Evolutionary conservation across 805 yeast genomes (phyloP), one percentile per base, ranked within the genome.

Genomic region (Saturnispora bothae): DNA sequence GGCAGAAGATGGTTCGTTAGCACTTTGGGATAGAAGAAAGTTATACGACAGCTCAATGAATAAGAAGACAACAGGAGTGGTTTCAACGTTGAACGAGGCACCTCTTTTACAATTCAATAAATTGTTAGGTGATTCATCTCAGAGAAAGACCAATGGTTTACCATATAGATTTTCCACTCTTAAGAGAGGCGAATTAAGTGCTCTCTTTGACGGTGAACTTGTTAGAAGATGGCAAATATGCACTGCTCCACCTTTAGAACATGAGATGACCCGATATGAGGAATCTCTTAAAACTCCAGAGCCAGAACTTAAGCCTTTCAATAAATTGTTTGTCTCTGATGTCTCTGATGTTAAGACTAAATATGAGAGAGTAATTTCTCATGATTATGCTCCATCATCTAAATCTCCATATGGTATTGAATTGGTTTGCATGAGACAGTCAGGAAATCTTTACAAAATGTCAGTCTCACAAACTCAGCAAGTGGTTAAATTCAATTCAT

Each of bases 391-490:
- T n/a, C 76, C 78, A 1, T 75, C 71, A 40, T 43, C 59, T 3
- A 39, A 51, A 5, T 61, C 73, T 2, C 59, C 54, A n/a, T 68
- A 76, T 17, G 70, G 74, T 1, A 69, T 82, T 7, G 76, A 79
- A 48, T 66, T 83, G 41, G 75, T 88, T 21, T 86, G 96, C 56
- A 80, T 88, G 81, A 66, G 96, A 46, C 94, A 84, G 50, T 82
- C 94, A 1, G 96, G 96, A 3, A 79, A 83, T 38, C 77, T 86
- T 0, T 86, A 82, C 57, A 66, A 80, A 41, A 83, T 83, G 88
- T 71, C 79, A 0, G 82, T 79, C 0, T 59, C 65, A 1, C 89
- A 83, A 52, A 71, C 81, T 35, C 76, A 76, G 23, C 74, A 75
- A 27, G 65, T 76, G 7, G 53, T 81, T 7, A 65, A 63, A 13